Conservation (phyloP, 2,329 filamentous ascomycete species). For the Pseudogymnoascus sp. region DNA sequence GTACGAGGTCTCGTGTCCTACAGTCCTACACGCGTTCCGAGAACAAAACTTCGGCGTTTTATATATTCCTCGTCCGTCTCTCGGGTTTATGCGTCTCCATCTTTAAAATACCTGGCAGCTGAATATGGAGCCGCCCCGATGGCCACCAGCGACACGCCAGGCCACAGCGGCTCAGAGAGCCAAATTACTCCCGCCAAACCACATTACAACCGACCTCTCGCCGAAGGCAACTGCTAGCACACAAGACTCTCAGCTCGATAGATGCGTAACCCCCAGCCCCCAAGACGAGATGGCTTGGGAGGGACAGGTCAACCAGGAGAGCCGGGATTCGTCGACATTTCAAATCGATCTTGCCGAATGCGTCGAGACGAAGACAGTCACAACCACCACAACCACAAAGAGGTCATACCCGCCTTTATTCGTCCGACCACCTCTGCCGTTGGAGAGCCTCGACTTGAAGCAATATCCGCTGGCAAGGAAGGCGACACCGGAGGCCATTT, state of each 20-base stretch:
- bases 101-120: constrained; percentile 1
- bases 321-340: constrained; percentile 21
- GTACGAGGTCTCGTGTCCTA: constrained; percentile 4
- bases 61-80: not conserved
- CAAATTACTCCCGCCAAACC: constrained; percentile 1
- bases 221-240: not conserved
- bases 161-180: not conserved
- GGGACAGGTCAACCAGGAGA: not conserved
- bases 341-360: constrained; percentile 53
- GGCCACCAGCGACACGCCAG: constrained; percentile 3
- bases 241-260: not conserved
- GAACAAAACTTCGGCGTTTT: not conserved
- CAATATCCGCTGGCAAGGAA: constrained; percentile 82
- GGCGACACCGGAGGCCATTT: constrained; percentile 72
- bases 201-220: not conserved
- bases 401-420: constrained; percentile 78
- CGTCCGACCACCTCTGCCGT: constrained; percentile 57
- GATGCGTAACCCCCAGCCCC: not conserved
- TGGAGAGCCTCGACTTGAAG: constrained; percentile 72
- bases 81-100: constrained; percentile 5
- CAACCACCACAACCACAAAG: constrained; percentile 86
- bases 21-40: not conserved
- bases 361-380: constrained; percentile 66
- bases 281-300: not conserved
- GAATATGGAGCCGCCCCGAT: constrained; percentile 6